Percentiles rank a stretch among this genome's conserved stretches.
phyloP scores from a whole-genome alignment of 345 rosid species.

The Salix exigua region DNA sequence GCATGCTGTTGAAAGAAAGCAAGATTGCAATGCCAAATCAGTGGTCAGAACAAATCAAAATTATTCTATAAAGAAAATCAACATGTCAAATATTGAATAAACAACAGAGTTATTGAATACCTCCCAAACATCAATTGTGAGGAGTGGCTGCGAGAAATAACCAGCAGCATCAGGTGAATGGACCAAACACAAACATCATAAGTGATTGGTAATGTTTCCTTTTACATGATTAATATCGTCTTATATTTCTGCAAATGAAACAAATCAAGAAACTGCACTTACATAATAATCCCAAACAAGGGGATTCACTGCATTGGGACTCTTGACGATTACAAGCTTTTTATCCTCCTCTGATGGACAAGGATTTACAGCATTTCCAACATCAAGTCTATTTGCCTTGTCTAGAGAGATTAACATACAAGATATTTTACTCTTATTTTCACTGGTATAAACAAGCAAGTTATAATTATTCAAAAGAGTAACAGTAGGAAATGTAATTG shows the following conservation, averaged over 20 bases:
- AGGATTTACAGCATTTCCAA: slow-evolving; percentile 68
- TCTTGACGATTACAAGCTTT: slow-evolving; percentile 73
- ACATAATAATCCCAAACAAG: slow-evolving; percentile 89
- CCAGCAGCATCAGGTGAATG: slow-evolving; percentile 20
- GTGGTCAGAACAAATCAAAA: slow-evolving; percentile 1
- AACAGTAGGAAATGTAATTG: slow-evolving; percentile 1
- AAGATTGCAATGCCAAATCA: slow-evolving; percentile 12
- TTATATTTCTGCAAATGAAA: background rate
- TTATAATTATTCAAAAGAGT: background rate
- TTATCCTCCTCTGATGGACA: slow-evolving; percentile 65
- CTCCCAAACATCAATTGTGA: slow-evolving; percentile 96
- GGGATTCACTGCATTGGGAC: slow-evolving; percentile 92
- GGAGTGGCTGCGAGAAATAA: slow-evolving; percentile 72
- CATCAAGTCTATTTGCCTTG: slow-evolving; percentile 68
- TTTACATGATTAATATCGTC: background rate
- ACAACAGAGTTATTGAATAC: slow-evolving; percentile 28
- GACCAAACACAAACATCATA: slow-evolving; percentile 1
- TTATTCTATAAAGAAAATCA: background rate
- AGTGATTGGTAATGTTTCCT: background rate
- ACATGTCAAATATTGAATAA: background rate
- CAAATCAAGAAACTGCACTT: slow-evolving; percentile 25
- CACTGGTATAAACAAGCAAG: background rate
- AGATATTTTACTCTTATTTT: background rate
- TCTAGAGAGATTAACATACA: slow-evolving; percentile 38
- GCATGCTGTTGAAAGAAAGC: slow-evolving; percentile 62